These are phyloP conservation scores for Cajanus cajan DNA, from an alignment of 306 rosid species.

Conservation along the genomic window DNA sequence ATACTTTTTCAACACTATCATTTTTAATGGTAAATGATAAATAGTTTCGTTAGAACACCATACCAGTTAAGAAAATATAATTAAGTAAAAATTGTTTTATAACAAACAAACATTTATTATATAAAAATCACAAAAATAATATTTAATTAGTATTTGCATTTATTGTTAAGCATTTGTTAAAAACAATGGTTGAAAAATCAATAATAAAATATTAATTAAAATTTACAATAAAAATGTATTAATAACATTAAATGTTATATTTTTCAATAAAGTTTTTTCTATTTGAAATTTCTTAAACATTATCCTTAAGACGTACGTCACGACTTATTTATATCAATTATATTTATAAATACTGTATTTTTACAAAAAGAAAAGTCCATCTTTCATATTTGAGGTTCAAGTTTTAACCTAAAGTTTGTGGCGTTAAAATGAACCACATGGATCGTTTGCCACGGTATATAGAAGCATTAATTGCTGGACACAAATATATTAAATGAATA, in stretches of 20 bases:
- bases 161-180: too few species aligned
- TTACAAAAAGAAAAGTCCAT: not conserved
- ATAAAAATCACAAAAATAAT: not conserved
- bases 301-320: not conserved
- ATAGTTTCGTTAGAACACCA: not conserved
- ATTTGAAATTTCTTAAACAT: not conserved
- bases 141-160: too few species aligned
- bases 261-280: not conserved
- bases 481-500: not conserved
- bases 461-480: not conserved
- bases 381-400: not conserved
- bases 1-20: not conserved
- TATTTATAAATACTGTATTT: not conserved
- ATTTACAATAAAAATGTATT: not conserved
- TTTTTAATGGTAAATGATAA: not conserved
- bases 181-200: not conserved
- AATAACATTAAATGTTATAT: not conserved
- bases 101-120: not conserved
- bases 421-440: constrained; percentile 11
- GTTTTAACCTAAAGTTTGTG: not conserved
- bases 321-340: too few species aligned
- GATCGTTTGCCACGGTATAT: not conserved
- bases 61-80: not conserved
- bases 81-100: not conserved
- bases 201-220: not conserved